Percentiles rank a stretch among this genome's conserved stretches.
phyloP scores from a whole-genome alignment of 2,329 filamentous ascomycete genomes.

The Rhinocladiella similis region DNA sequence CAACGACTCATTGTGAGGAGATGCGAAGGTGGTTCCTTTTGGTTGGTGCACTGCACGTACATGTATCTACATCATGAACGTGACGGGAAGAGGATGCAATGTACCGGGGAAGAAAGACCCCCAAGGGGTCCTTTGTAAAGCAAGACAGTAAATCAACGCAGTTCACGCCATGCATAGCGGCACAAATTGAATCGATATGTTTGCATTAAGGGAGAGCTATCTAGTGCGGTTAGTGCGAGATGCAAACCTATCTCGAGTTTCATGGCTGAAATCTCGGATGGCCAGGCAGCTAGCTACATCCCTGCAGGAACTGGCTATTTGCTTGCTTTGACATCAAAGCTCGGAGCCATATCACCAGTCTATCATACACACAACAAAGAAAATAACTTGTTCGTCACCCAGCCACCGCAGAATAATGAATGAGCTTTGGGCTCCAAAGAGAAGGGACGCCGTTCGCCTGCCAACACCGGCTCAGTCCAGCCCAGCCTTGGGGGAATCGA shows the following conservation, averaged over 20 bases:
- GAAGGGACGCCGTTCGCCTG: slow-evolving; percentile 23
- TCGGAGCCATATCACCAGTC: slow-evolving; percentile 17
- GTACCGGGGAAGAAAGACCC: no score
- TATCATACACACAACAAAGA: slow-evolving; percentile 25
- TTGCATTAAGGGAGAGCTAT: slow-evolving; percentile 20
- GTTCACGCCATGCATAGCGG: neutral
- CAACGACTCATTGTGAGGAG: no score
- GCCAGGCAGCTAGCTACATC: slow-evolving; percentile 12
- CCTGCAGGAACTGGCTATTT: neutral
- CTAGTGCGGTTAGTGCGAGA: slow-evolving; percentile 9
- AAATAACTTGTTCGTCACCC: slow-evolving; percentile 15
- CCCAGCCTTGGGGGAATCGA: slow-evolving; percentile 7
- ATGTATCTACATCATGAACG: no score
- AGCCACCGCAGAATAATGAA: slow-evolving; percentile 15
- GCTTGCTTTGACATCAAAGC: slow-evolving; percentile 2
- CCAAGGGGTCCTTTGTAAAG: neutral
- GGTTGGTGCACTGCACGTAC: no score
- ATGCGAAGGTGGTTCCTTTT: no score
- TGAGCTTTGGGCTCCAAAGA: slow-evolving; percentile 9
- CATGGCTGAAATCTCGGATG: slow-evolving; percentile 3
- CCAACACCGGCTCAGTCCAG: slow-evolving; percentile 11
- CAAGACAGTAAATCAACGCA: neutral
- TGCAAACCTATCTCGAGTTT: slow-evolving; percentile 12
- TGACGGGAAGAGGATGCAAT: no score
- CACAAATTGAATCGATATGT: neutral